Conservation (phyloP, 2,329 filamentous ascomycete genomes). For the Geoglossum cookeanum region DNA sequence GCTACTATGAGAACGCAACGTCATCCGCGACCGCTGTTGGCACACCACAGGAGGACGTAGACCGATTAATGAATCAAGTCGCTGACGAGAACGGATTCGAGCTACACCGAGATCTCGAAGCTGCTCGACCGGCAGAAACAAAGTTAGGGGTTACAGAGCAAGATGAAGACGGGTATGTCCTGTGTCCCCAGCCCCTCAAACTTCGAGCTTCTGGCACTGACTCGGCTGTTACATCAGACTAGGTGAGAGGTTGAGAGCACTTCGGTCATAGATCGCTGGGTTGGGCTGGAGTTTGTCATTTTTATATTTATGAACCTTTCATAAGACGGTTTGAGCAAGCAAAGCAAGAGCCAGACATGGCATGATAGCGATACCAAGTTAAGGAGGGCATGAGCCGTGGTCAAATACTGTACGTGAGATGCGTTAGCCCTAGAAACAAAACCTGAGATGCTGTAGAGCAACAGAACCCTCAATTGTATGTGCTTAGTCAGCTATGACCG, state of each 20-base stretch:
- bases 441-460: no score
- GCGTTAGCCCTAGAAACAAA: no score
- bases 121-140: conserved; percentile 34
- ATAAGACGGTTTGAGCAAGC: no score
- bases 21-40: conserved; percentile 55
- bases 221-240: background rate
- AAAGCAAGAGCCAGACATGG: no score
- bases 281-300: background rate
- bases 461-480: no score
- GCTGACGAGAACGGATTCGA: conserved; percentile 79
- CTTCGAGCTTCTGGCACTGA: background rate
- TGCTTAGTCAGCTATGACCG: no score
- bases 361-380: no score
- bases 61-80: conserved; percentile 66
- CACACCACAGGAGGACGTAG: conserved; percentile 67
- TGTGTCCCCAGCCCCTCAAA: background rate
- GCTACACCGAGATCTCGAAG: conserved; percentile 53
- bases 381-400: no score
- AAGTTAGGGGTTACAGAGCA: conserved; percentile 53
- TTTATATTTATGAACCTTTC: no score
- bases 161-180: conserved; percentile 44
- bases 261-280: background rate
- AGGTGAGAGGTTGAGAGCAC: conserved; percentile 2
- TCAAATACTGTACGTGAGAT: no score
- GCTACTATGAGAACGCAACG: conserved; percentile 75